phyloP scores from a whole-genome alignment of 306 rosid species.

The Quercus aquifolioides region DNA sequence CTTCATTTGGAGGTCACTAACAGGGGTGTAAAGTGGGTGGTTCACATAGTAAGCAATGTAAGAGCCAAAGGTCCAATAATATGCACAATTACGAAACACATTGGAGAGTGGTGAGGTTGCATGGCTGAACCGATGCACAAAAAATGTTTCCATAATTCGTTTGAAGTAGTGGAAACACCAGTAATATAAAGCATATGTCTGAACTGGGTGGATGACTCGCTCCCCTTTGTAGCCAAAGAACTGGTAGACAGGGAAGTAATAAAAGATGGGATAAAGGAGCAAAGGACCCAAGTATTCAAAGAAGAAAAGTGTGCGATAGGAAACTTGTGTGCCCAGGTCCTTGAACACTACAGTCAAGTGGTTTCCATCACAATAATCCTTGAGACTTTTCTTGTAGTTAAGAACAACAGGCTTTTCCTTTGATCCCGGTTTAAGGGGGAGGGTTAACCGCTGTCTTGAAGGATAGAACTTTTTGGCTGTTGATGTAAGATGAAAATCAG shows the following conservation, averaged over 20 bases:
- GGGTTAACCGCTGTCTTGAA: slow-evolving; percentile 86
- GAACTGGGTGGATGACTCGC: slow-evolving; percentile 75
- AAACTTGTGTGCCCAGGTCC: slow-evolving; percentile 95
- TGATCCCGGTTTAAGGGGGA: slow-evolving; percentile 72
- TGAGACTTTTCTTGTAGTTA: slow-evolving; percentile 60
- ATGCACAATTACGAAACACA: slow-evolving; percentile 95
- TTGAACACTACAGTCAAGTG: slow-evolving; percentile 67
- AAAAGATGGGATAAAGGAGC: slow-evolving; percentile 87
- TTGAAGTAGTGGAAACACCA: slow-evolving; percentile 96
- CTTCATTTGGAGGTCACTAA: slow-evolving; percentile 84
- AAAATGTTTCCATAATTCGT: slow-evolving; percentile 91
- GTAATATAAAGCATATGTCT: slow-evolving; percentile 89
- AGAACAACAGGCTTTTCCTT: slow-evolving; percentile 84
- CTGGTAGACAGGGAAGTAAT: slow-evolving; percentile 70
- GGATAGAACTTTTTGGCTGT: slow-evolving; percentile 88
- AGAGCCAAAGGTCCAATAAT: slow-evolving; percentile 88
- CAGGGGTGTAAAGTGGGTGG: slow-evolving; percentile 88
- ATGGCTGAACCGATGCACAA: slow-evolving; percentile 93
- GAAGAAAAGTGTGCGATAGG: slow-evolving; percentile 80
- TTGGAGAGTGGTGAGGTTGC: slow-evolving; percentile 95
- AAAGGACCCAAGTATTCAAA: slow-evolving; percentile 92
- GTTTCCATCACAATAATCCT: slow-evolving; percentile 61
- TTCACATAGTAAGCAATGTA: slow-evolving; percentile 80
- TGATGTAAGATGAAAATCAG: slow-evolving; percentile 26
- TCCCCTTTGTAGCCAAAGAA: slow-evolving; percentile 71